These are phyloP conservation scores for Bruguiera sexangula DNA, from an alignment of 345 rosid species.

Conservation along the genomic window DNA sequence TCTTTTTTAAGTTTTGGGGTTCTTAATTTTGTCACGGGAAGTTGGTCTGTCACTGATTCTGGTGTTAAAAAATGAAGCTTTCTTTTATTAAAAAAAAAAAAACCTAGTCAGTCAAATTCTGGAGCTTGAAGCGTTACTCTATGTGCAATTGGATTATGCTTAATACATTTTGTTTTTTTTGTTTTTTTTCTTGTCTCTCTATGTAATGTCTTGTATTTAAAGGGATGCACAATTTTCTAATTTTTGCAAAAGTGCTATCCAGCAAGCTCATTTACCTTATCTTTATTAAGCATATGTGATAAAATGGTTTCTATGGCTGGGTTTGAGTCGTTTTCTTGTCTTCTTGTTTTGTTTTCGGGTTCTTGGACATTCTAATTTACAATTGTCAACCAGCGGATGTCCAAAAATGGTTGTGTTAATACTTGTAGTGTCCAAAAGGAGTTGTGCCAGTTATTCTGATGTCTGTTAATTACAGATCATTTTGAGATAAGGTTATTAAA, in stretches of 20 bases:
- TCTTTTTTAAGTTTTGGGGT: background rate
- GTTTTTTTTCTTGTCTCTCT: background rate
- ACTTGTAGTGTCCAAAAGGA: background rate
- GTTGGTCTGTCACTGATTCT: background rate
- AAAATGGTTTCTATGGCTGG: background rate
- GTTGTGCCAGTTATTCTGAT: background rate
- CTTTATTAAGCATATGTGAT: background rate
- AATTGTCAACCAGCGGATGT: background rate
- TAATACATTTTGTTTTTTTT: background rate
- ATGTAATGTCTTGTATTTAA: background rate
- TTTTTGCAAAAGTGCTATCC: background rate
- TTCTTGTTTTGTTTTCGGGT: background rate
- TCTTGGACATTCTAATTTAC: background rate
- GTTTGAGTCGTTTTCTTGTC: background rate
- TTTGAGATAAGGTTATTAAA: slow-evolving; percentile 15
- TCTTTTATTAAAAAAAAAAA: background rate
- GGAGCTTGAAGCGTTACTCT: slow-evolving; percentile 5
- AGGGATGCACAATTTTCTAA: background rate
- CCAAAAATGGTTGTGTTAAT: background rate
- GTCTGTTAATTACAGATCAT: slow-evolving; percentile 7
- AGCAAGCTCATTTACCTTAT: slow-evolving; percentile 1
- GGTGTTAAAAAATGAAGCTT: slow-evolving; percentile 3
- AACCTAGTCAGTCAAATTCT: slow-evolving; percentile 3
- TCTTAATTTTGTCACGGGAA: background rate
- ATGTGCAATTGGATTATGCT: background rate